Evolutionary conservation across 306 rosid species (phyloP).

Genomic region (Trichosanthes cucumerina): DNA sequence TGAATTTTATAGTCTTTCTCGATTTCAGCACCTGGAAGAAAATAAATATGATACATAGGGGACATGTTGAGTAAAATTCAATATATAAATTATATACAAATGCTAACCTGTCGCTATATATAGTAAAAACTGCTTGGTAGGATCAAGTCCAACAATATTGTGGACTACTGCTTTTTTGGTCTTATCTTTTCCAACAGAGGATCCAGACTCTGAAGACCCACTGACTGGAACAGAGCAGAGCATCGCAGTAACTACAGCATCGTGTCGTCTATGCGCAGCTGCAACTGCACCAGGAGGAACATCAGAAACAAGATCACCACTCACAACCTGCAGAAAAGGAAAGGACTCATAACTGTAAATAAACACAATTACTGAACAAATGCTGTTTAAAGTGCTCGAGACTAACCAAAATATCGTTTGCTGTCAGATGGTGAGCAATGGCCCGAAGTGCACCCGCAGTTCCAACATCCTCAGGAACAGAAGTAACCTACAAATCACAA

Average conservation of each 20-base stretch:
- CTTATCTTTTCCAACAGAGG: constrained; percentile 92
- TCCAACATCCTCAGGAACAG: constrained; percentile 95
- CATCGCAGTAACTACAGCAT: constrained; percentile 90
- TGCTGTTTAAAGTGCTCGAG: neutral
- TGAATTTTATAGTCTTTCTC: constrained; percentile 85
- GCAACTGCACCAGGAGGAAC: constrained; percentile 94
- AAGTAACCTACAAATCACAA: constrained; percentile 53
- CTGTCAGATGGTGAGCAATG: constrained; percentile 64
- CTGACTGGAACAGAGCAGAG: constrained; percentile 82
- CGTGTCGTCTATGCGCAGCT: constrained; percentile 91
- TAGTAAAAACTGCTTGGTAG: constrained; percentile 68
- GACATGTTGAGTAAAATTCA: constrained; percentile 6
- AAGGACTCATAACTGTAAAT: constrained; percentile 12
- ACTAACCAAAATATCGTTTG: constrained; percentile 75
- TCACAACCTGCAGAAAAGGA: constrained; percentile 67
- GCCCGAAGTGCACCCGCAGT: constrained; percentile 95
- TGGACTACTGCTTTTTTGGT: constrained; percentile 66
- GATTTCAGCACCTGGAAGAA: constrained; percentile 62
- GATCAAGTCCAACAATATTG: constrained; percentile 88
- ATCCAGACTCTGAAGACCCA: constrained; percentile 67
- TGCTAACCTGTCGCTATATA: constrained; percentile 79
- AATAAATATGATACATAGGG: constrained; percentile 13
- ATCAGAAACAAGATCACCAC: constrained; percentile 95
- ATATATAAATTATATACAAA: neutral
- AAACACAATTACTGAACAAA: constrained; percentile 6